phyloP scores from a whole-genome alignment of 208 protist species.

The Plasmodiophora brassicae region DNA sequence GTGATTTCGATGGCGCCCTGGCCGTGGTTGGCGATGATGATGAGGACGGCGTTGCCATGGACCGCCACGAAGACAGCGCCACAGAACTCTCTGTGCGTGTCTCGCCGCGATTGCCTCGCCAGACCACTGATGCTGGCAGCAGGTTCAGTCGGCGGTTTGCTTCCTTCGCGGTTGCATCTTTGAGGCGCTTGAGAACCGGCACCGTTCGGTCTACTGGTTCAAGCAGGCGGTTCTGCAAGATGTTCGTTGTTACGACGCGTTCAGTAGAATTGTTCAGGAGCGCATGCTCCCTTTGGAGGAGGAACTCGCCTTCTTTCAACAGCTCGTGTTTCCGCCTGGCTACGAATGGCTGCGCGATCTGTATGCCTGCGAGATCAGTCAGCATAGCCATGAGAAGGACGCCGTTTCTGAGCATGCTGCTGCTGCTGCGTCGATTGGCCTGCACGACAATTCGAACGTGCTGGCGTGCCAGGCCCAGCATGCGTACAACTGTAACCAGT shows the following conservation, averaged over 20 bases:
- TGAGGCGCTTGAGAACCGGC: constrained; percentile 46
- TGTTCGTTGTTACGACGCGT: constrained; percentile 42
- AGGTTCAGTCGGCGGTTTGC: constrained; percentile 33
- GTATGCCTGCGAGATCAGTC: constrained; percentile 43
- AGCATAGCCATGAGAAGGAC: background rate
- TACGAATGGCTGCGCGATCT: constrained; percentile 37
- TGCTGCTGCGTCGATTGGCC: background rate
- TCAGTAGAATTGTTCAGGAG: constrained; percentile 13
- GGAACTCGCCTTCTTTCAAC: constrained; percentile 17
- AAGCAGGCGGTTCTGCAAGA: constrained; percentile 26
- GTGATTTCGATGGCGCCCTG: background rate
- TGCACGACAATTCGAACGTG: constrained; percentile 36
- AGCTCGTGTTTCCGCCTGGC: background rate
- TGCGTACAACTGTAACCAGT: constrained; percentile 25
- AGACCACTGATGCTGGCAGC: background rate
- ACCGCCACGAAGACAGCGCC: background rate
- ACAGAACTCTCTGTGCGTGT: background rate
- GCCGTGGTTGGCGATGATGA: constrained; percentile 4
- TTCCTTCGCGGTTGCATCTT: constrained; percentile 27
- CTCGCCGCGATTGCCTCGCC: background rate
- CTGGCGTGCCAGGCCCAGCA: background rate
- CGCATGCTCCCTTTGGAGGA: constrained; percentile 38
- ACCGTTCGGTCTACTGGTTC: constrained; percentile 34
- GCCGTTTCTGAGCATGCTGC: background rate
- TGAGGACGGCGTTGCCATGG: background rate